Percentiles rank a stretch among this genome's conserved stretches.
phyloP scores from a whole-genome alignment of 2,329 filamentous ascomycete genomes.

The Monosporascus sp. region DNA sequence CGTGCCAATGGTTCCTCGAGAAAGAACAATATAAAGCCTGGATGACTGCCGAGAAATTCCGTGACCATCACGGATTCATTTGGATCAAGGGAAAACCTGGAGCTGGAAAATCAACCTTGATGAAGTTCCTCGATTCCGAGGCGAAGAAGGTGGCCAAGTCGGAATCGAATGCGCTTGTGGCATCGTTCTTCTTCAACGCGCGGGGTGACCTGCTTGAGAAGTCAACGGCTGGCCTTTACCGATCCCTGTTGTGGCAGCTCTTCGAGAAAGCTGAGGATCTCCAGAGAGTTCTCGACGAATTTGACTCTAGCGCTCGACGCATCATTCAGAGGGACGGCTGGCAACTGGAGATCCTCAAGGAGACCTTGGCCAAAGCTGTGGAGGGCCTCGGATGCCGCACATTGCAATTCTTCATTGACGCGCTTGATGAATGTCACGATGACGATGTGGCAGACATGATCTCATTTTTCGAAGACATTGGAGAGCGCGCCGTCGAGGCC shows the following conservation, averaged over 20 bases:
- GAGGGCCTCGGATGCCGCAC: too few species aligned
- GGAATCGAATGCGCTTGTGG: too few species aligned
- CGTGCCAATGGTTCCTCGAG: too few species aligned
- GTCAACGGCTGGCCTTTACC: constrained; percentile 12
- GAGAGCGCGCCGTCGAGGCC: background rate
- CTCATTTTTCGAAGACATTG: background rate
- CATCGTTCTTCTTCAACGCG: constrained; percentile 16
- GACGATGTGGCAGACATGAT: background rate
- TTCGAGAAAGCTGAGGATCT: constrained; percentile 2
- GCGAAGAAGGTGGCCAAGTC: background rate
- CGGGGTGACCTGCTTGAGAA: constrained; percentile 14
- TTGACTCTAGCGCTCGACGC: background rate
- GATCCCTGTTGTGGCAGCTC: constrained; percentile 14
- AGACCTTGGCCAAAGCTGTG: too few species aligned
- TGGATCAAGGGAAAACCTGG: too few species aligned
- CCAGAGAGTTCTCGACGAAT: background rate
- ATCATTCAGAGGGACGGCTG: background rate
- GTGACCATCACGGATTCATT: too few species aligned
- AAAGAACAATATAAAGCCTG: too few species aligned
- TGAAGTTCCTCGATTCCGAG: too few species aligned
- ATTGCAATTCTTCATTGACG: background rate
- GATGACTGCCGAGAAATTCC: too few species aligned
- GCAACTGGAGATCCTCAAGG: too few species aligned
- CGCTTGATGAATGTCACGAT: constrained; percentile 3
- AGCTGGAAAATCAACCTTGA: too few species aligned